Base-by-base conservation (phyloP, 768 basidiomycete genomes). In the Pleurotus tuoliensis region DNA sequence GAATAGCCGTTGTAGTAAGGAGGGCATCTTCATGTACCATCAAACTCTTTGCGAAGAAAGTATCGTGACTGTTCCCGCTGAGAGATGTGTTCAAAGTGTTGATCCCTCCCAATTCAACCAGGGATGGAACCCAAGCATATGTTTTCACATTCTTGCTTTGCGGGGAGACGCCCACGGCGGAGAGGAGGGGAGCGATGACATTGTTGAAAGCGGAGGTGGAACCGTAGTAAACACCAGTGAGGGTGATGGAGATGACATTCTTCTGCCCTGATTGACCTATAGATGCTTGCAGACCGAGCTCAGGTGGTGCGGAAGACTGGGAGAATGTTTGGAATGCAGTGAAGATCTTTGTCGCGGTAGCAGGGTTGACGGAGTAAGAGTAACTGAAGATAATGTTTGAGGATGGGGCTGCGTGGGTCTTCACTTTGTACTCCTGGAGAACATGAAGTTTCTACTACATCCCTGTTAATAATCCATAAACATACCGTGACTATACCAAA, bases 11-110 rank as follows among this genome's bases (percentile, higher is more conserved):
- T 3, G 62, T 58, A 0, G 69, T 63, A 57, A 77, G 68, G 0
- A 72, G 73, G 6, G 68, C 60, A 3, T 59, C 62, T 22, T 69
- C 59, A 2, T 76, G 76, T 1, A 72, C 73, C 71, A 76, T 75
- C n/a, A 77, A 55, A 3, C 71, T 74, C 60, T 77, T 77, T 1
- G 71, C 70, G 47, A 77, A 79, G 63, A 79, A 77, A 0, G 74
- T 79, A 61, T 77, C 76, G 13, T 62, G 65, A 1, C 49, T 60
- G 37, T 74, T 71, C 2, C 69, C 58, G 8, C 59, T 58, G 11
- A 57, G 52, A 27, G 40, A 59, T 4, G 73, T 74, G 58, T 71
- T 63, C 41, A 76, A 56, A 22, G 67, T 59, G 1, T 63, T 60
- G 7, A 66, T 56, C 7, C 69, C 69, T 9, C 66, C 69, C 3